Evolutionary conservation across 2,329 filamentous ascomycete species (phyloP).

Genomic region (Aspergillus latus): DNA sequence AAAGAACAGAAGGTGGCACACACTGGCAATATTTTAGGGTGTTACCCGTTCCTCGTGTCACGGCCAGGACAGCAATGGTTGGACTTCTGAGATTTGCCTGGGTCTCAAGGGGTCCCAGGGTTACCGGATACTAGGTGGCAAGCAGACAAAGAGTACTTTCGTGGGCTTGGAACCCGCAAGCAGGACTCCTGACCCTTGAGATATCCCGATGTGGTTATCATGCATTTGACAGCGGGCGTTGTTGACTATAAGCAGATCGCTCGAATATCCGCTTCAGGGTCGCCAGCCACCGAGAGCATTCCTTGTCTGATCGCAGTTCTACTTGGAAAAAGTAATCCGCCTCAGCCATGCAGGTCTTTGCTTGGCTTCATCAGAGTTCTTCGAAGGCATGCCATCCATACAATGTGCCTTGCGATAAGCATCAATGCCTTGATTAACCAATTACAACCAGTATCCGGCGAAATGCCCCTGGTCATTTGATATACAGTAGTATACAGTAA

Average conservation of each 20-base stretch:
- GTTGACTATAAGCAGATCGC: not conserved
- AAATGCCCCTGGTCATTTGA: not conserved
- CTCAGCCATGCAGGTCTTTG: not conserved
- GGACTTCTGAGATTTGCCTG: not conserved
- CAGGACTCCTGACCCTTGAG: not conserved
- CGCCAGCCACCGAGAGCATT: constrained; percentile 1
- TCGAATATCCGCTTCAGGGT: not conserved
- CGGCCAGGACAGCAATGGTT: constrained; percentile 4
- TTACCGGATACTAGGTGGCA: no score
- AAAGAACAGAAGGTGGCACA: constrained; percentile 3
- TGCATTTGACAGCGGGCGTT: constrained; percentile 1
- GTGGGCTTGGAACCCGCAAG: not conserved
- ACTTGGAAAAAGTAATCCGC: not conserved
- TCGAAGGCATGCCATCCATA: not conserved
- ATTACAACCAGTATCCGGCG: constrained; percentile 7
- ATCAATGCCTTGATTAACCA: constrained; percentile 5
- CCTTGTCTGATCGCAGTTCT: not conserved
- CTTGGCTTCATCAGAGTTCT: not conserved
- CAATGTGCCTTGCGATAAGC: constrained; percentile 13
- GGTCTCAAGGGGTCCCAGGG: not conserved
- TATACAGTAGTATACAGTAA: no score
- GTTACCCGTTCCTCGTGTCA: constrained; percentile 1
- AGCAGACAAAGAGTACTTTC: not conserved
- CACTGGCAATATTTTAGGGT: not conserved
- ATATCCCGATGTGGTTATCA: not conserved